These are phyloP conservation scores for Panus rudis DNA, from an alignment of 768 basidiomycete genomes.

Conservation along the genomic window DNA sequence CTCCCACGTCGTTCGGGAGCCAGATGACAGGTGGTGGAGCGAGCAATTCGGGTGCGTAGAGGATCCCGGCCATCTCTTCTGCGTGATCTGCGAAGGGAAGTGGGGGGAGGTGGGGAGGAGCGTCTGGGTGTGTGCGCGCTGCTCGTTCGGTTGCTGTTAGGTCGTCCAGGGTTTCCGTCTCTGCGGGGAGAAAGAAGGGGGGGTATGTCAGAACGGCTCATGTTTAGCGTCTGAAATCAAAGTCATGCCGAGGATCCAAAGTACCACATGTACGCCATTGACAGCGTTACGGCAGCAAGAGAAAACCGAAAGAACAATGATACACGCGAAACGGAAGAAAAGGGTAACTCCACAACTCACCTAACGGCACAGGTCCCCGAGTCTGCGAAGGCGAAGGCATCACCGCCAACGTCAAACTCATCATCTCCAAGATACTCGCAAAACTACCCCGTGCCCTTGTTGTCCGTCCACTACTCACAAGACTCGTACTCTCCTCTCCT, in stretches of 20 bases:
- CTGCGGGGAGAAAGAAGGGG: too few species aligned
- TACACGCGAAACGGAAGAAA: not conserved
- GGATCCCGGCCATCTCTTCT: constrained; percentile 67
- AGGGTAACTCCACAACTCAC: constrained; percentile 40
- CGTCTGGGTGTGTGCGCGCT: constrained; percentile 70
- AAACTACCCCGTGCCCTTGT: constrained; percentile 60
- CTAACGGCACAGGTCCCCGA: constrained; percentile 58
- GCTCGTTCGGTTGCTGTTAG: constrained; percentile 72
- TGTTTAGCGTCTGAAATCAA: too few species aligned
- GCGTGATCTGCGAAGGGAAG: constrained; percentile 69
- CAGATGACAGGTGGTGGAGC: constrained; percentile 76
- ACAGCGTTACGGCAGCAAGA: not conserved
- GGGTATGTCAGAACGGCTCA: too few species aligned
- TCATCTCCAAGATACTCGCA: constrained; percentile 80
- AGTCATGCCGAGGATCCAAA: too few species aligned
- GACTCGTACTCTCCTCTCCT: constrained; percentile 46
- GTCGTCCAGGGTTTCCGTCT: constrained; percentile 77
- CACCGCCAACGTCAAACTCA: constrained; percentile 71
- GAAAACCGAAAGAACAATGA: not conserved
- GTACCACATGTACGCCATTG: not conserved
- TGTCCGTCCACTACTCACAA: constrained; percentile 31
- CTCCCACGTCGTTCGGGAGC: constrained; percentile 75
- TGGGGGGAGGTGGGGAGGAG: constrained; percentile 64
- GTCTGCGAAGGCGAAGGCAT: constrained; percentile 51
- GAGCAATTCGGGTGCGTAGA: constrained; percentile 78